Conservation (phyloP, 2,329 filamentous ascomycete genomes). For the Incumbomyces delicatus region DNA sequence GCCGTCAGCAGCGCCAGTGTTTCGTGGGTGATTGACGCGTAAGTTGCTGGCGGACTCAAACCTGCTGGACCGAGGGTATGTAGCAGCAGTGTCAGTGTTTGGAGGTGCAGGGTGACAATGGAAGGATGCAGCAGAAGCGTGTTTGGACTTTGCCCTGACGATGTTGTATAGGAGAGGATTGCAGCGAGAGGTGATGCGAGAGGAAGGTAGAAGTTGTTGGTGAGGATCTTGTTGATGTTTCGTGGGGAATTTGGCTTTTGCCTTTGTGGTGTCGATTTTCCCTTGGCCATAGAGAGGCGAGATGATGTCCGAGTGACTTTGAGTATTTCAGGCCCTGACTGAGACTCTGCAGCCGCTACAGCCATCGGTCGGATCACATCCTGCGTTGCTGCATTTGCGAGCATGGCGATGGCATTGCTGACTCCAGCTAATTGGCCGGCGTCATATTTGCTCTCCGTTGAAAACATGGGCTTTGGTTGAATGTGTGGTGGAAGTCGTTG, state of each 20-base stretch:
- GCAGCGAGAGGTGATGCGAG: slow-evolving; percentile 71
- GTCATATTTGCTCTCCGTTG: not conserved
- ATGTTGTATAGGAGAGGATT: slow-evolving; percentile 12
- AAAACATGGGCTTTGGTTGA: slow-evolving; percentile 24
- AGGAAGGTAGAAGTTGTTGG: slow-evolving; percentile 74
- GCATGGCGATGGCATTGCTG: slow-evolving; percentile 51
- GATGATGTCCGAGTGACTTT: slow-evolving; percentile 48
- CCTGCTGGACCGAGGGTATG: slow-evolving; percentile 76
- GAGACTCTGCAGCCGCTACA: slow-evolving; percentile 66
- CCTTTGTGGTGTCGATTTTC: slow-evolving; percentile 32
- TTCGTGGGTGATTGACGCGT: slow-evolving; percentile 58
- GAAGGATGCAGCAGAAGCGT: slow-evolving; percentile 59
- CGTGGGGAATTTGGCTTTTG: slow-evolving; percentile 58
- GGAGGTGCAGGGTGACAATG: slow-evolving; percentile 68
- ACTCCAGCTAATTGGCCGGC: slow-evolving; percentile 36
- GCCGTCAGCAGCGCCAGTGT: slow-evolving; percentile 73
- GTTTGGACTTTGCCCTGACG: slow-evolving; percentile 14
- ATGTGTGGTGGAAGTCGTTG: slow-evolving; percentile 66
- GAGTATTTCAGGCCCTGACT: slow-evolving; percentile 69
- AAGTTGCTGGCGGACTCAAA: slow-evolving; percentile 54
- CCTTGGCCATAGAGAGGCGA: slow-evolving; percentile 49
- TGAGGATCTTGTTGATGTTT: slow-evolving; percentile 65
- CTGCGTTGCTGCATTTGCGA: slow-evolving; percentile 59
- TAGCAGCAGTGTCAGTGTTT: slow-evolving; percentile 73
- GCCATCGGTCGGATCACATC: slow-evolving; percentile 74